Conservation (phyloP, 768 basidiomycete species). For the Rhizopogon rudus region DNA sequence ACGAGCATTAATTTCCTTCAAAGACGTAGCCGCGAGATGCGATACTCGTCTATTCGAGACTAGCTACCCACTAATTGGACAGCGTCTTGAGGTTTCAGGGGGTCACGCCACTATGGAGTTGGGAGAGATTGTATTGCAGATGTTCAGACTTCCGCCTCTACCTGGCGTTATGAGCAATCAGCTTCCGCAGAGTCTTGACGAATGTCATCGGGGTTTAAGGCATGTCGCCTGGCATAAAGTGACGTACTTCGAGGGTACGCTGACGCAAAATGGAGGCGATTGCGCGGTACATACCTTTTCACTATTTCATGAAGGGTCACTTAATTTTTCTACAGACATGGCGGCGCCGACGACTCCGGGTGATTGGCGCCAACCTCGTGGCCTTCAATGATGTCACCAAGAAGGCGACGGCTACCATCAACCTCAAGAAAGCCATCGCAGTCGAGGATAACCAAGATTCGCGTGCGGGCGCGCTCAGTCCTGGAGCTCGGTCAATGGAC, state of each 20-base stretch:
- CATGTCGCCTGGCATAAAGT: constrained; percentile 93
- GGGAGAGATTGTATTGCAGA: constrained; percentile 84
- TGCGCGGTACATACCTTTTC: constrained; percentile 61
- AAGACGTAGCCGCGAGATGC: constrained; percentile 77
- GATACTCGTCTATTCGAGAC: constrained; percentile 84
- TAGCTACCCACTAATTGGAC: constrained; percentile 75
- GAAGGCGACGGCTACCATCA: constrained; percentile 85
- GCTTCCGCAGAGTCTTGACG: constrained; percentile 89
- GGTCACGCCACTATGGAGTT: constrained; percentile 64
- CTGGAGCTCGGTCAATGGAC: constrained; percentile 40
- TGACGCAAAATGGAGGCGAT: constrained; percentile 94
- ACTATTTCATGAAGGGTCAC: background rate
- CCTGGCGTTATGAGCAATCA: constrained; percentile 76
- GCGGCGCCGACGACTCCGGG: constrained; percentile 77
- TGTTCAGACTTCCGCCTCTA: constrained; percentile 86
- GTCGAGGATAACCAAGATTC: constrained; percentile 74
- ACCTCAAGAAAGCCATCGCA: constrained; percentile 74
- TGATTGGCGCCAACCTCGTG: constrained; percentile 81
- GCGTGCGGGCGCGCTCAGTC: constrained; percentile 40
- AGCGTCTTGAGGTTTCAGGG: constrained; percentile 49
- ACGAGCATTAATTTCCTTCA: constrained; percentile 84
- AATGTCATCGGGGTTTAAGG: constrained; percentile 82
- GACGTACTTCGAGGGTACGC: constrained; percentile 86
- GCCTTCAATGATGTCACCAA: constrained; percentile 94
- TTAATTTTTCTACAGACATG: constrained; percentile 47